Evolutionary conservation across 2,329 filamentous ascomycete genomes (phyloP), one percentile per base, ranked within the genome.

Genomic region (Aspergillus carbonarius): DNA sequence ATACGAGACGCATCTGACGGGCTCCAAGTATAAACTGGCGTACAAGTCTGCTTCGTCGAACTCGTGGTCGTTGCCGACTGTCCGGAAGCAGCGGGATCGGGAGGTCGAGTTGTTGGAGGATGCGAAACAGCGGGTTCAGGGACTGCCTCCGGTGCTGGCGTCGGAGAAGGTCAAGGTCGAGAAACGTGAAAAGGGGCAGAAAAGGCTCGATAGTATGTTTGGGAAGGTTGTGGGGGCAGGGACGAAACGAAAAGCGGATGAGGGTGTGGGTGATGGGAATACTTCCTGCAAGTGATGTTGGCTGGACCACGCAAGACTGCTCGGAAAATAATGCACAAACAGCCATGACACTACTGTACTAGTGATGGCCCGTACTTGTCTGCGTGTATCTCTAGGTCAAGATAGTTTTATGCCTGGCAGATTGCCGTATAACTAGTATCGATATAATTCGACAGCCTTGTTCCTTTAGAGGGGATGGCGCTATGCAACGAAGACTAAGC

Each of bases 11-110:
- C 66, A 68, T 51, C 60, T 74, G 10, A 64, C 64, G 9, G 72
- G 72, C 1, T 70, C 70, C 5, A 74, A 74, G 56, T 74, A 74
- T 54, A 75, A 74, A 58, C 62, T 75, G 49, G 72, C 72, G 30
- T 72, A 75, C 51, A 74, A 72, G 51, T 65, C 64, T 2, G 66
- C 63, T 5, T 57, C 63, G 7, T 64, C 68, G 8, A 65, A 64
- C n/a, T 66, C 70, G 4, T 75, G 72, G 73, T 74, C 72, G 1
- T 65, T 75, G 3, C 69, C 70, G 1, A 74, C 72, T 0, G 71
- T 75, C 13, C 73, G 68, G 55, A 70, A 61, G 20, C 73, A 74
- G 59, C 64, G 72, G 13, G 70, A 75, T 23, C 64, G 70, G 6
- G 72, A 75, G 40, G 51, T 74, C 1, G 67, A 72, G 42, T 59